These are phyloP conservation scores for Wickerhamomyces queroliae DNA, from an alignment of 805 yeast genomes.

Conservation along the genomic window DNA sequence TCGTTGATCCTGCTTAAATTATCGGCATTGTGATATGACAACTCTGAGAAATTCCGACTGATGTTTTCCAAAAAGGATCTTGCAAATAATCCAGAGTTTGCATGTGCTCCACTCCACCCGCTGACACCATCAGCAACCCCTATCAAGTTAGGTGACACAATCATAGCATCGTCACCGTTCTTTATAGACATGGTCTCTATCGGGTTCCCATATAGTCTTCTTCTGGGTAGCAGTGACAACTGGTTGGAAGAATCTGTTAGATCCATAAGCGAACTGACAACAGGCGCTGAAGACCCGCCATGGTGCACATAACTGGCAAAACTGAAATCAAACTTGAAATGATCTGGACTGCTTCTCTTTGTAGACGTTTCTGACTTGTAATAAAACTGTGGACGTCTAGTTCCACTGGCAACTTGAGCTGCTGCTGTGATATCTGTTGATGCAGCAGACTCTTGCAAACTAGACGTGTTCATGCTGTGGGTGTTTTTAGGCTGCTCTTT, in stretches of 20 bases:
- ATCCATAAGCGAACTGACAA: constrained; percentile 43
- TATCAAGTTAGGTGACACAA: constrained; percentile 43
- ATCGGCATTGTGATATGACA: constrained; percentile 14
- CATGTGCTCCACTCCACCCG: constrained; percentile 45
- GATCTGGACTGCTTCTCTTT: constrained; percentile 20
- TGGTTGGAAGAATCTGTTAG: constrained; percentile 40
- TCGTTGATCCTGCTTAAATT: constrained; percentile 35
- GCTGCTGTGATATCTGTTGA: neutral
- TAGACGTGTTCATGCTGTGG: neutral
- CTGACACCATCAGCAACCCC: constrained; percentile 56
- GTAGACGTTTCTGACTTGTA: neutral
- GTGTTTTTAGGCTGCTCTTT: neutral
- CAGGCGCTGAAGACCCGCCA: constrained; percentile 30
- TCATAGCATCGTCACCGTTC: constrained; percentile 55
- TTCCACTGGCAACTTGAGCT: neutral
- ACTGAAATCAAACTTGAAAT: constrained; percentile 36
- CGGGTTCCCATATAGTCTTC: constrained; percentile 48
- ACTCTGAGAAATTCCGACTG: constrained; percentile 28
- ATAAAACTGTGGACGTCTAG: neutral
- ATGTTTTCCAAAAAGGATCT: constrained; percentile 46
- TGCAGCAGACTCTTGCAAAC: neutral
- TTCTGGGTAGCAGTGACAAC: constrained; percentile 39
- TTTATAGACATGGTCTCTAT: constrained; percentile 45
- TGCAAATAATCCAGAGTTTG: constrained; percentile 47
- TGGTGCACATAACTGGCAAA: constrained; percentile 45